These are phyloP conservation scores for Petunia axillaris DNA, from an alignment of 257 asterid species.

Conservation along the genomic window DNA sequence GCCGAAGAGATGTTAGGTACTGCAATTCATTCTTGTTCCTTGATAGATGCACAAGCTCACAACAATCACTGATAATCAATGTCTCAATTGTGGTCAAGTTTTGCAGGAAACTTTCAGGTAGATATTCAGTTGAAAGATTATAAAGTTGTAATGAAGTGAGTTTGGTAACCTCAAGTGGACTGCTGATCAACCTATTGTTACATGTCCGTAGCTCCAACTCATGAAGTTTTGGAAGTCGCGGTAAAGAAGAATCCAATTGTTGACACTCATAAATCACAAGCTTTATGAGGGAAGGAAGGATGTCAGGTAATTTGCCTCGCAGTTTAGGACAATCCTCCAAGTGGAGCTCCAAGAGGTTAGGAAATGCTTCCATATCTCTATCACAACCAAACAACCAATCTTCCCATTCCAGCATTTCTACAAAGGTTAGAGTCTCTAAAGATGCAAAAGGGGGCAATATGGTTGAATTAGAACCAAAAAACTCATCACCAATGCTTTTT, in stretches of 20 bases:
- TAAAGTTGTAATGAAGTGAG: conserved; percentile 48
- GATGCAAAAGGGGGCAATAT: conserved; percentile 40
- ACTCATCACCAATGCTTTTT: conserved; percentile 44
- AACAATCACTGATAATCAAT: conserved; percentile 41
- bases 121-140: conserved; percentile 35
- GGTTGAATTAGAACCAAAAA: conserved; percentile 43
- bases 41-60: conserved; percentile 41
- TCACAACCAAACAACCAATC: conserved; percentile 38
- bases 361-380: conserved; percentile 35
- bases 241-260: conserved; percentile 38
- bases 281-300: conserved; percentile 41
- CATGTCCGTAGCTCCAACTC: conserved; percentile 44
- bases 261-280: conserved; percentile 43
- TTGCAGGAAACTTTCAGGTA: conserved; percentile 44
- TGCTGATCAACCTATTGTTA: conserved; percentile 37
- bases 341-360: conserved; percentile 45
- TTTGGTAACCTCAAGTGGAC: conserved; percentile 27
- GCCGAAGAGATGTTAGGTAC: conserved; percentile 43
- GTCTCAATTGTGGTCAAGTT: conserved; percentile 27
- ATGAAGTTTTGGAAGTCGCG: conserved; percentile 41
- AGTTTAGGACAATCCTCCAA: conserved; percentile 54
- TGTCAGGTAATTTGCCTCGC: conserved; percentile 37
- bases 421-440: conserved; percentile 44
- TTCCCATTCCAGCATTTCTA: conserved; percentile 51
- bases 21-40: conserved; percentile 33